Evolutionary conservation across 352 stramenopile genomes (phyloP).

Genomic region (Pythium aquatile): DNA sequence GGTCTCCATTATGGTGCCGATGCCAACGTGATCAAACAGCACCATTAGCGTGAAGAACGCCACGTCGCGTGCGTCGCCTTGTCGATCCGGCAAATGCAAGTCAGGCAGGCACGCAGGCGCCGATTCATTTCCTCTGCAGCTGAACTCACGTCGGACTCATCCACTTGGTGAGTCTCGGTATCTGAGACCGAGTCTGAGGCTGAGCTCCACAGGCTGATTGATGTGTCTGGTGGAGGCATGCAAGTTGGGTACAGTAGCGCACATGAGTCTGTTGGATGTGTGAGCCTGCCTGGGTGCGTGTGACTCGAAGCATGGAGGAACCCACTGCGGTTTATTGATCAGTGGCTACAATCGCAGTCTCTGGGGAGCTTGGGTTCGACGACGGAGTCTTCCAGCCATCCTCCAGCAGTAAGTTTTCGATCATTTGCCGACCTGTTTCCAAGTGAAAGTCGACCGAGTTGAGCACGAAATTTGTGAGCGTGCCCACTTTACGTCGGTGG

Average conservation of each 20-base stretch:
- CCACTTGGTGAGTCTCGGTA: not conserved
- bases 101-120: not conserved
- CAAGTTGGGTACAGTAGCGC: no score
- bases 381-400: slow-evolving; percentile 11
- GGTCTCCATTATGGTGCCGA: not conserved
- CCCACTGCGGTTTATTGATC: not conserved
- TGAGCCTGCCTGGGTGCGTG: not conserved
- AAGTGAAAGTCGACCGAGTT: slow-evolving; percentile 22
- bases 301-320: not conserved
- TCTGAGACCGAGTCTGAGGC: not conserved
- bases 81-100: not conserved
- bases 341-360: not conserved
- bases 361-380: slow-evolving; percentile 6
- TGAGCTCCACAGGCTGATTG: not conserved
- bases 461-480: slow-evolving; percentile 30
- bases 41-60: not conserved
- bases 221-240: not conserved
- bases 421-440: slow-evolving; percentile 22
- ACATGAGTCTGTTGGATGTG: no score
- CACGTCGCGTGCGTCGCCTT: not conserved
- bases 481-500: slow-evolving; percentile 16
- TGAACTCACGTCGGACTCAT: not conserved
- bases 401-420: slow-evolving; percentile 29
- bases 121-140: not conserved
- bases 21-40: not conserved